A percentile compares a stretch with the other conserved stretches of the same genome.
phyloP scores from a whole-genome alignment of 2,329 filamentous ascomycete genomes.

The Venturia aucupariae region DNA sequence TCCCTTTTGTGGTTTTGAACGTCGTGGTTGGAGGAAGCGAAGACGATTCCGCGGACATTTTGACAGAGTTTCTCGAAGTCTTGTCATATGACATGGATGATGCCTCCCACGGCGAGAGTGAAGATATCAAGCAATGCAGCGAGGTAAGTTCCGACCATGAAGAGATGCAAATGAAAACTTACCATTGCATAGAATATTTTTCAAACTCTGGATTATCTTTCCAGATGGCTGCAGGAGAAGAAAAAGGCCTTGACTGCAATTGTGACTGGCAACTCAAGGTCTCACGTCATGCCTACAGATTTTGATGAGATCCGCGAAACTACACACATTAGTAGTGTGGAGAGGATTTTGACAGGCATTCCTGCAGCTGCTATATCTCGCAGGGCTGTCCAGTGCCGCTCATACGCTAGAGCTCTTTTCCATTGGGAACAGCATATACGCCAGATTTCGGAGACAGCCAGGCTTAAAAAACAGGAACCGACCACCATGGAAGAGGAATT shows the following conservation, averaged over 20 bases:
- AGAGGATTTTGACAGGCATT: conserved; percentile 60
- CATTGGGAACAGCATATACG: conserved; percentile 89
- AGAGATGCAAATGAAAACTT: neutral
- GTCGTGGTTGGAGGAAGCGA: conserved; percentile 65
- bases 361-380: conserved; percentile 66
- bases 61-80: conserved; percentile 65
- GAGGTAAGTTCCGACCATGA: conserved; percentile 52
- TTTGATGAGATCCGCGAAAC: conserved; percentile 44
- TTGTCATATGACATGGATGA: conserved; percentile 39
- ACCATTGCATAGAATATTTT: conserved; percentile 64
- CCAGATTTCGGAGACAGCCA: conserved; percentile 35
- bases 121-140: conserved; percentile 75
- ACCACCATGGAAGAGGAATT: conserved; percentile 56
- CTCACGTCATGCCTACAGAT: conserved; percentile 33
- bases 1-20: conserved; percentile 81
- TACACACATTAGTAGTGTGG: conserved; percentile 55
- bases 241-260: conserved; percentile 40
- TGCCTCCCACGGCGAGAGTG: conserved; percentile 39
- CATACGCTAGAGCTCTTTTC: conserved; percentile 84
- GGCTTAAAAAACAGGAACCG: conserved; percentile 38
- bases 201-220: conserved; percentile 80
- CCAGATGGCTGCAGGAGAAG: conserved; percentile 79
- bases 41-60: conserved; percentile 54
- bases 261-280: conserved; percentile 33
- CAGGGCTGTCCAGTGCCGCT: conserved; percentile 85